A percentile compares a stretch with the other conserved stretches of the same genome.
Conservation (phyloP, 345 rosid genomes). For the Arabis alpina region DNA sequence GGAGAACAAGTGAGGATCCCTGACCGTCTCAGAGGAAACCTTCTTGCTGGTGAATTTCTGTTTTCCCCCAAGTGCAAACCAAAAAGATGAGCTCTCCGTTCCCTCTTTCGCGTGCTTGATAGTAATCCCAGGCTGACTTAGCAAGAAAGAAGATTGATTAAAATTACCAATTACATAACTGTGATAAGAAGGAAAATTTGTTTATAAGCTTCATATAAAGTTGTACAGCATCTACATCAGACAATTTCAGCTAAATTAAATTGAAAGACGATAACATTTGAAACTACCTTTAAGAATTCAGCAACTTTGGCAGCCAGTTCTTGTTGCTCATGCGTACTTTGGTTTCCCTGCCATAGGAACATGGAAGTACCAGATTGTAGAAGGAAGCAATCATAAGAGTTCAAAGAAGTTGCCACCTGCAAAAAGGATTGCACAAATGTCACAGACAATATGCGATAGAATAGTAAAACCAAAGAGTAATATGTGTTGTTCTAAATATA, state of each 20-base stretch:
- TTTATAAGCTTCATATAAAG: slow-evolving; percentile 17
- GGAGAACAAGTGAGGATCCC: slow-evolving; percentile 91
- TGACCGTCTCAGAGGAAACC: slow-evolving; percentile 58
- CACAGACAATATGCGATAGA: slow-evolving; percentile 14
- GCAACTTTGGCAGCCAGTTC: slow-evolving; percentile 82
- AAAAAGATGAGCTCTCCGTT: slow-evolving; percentile 92
- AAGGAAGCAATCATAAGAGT: slow-evolving; percentile 84
- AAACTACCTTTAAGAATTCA: slow-evolving; percentile 81
- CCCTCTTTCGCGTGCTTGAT: slow-evolving; percentile 96
- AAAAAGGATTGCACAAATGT: slow-evolving; percentile 34
- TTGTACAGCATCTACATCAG: slow-evolving; percentile 6
- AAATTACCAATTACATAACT: not conserved
- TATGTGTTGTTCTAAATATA: slow-evolving; percentile 12
- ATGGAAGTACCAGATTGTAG: slow-evolving; percentile 89
- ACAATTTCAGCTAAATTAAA: slow-evolving; percentile 18
- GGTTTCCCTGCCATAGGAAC: slow-evolving; percentile 89
- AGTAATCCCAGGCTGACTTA: slow-evolving; percentile 80
- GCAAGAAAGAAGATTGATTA: slow-evolving; percentile 35
- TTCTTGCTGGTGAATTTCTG: slow-evolving; percentile 84
- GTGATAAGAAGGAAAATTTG: not conserved
- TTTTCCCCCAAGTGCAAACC: slow-evolving; percentile 98
- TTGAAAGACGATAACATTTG: not conserved
- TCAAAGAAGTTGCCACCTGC: slow-evolving; percentile 85
- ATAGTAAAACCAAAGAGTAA: slow-evolving; percentile 7
- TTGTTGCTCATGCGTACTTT: slow-evolving; percentile 87